Evolutionary conservation across 1,139 yeast species (phyloP).

Genomic region (Taphrina flavorubra): DNA sequence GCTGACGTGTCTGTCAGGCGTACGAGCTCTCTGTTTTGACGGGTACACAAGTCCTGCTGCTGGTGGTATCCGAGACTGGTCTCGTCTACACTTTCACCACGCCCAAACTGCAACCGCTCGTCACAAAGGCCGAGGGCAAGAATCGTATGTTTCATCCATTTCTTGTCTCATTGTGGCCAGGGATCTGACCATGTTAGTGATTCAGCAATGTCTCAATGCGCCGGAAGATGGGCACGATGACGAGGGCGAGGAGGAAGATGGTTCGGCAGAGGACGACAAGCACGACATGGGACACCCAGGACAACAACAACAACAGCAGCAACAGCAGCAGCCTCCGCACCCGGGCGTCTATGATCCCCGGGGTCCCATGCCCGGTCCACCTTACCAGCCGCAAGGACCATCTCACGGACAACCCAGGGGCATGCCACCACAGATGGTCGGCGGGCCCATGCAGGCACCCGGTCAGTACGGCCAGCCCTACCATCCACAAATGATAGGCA

Average conservation of each 20-base stretch:
- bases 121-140: constrained; percentile 95
- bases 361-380: constrained; percentile 34
- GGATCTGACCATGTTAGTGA: constrained; percentile 53
- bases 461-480: constrained; percentile 34
- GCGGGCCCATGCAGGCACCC: constrained; percentile 24
- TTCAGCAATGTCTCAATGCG: constrained; percentile 95
- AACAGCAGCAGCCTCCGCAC: neutral
- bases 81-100: constrained; percentile 98
- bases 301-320: constrained; percentile 10
- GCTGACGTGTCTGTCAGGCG: constrained; percentile 56
- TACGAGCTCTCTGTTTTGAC: constrained; percentile 94
- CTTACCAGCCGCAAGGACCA: constrained; percentile 28
- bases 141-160: constrained; percentile 54
- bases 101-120: constrained; percentile 95
- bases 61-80: constrained; percentile 97
- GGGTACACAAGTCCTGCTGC: constrained; percentile 90
- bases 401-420: constrained; percentile 24
- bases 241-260: constrained; percentile 43
- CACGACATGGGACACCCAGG: constrained; percentile 40
- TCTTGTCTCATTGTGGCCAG: neutral
- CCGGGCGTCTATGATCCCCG: constrained; percentile 38
- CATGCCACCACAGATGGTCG: constrained; percentile 40
- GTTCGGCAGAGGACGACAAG: constrained; percentile 45
- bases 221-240: constrained; percentile 60
- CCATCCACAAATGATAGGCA: constrained; percentile 37